A percentile compares a stretch with the other conserved stretches of the same genome.
Conservation (phyloP, 2,329 filamentous ascomycete genomes). For the Fusarium sp. region DNA sequence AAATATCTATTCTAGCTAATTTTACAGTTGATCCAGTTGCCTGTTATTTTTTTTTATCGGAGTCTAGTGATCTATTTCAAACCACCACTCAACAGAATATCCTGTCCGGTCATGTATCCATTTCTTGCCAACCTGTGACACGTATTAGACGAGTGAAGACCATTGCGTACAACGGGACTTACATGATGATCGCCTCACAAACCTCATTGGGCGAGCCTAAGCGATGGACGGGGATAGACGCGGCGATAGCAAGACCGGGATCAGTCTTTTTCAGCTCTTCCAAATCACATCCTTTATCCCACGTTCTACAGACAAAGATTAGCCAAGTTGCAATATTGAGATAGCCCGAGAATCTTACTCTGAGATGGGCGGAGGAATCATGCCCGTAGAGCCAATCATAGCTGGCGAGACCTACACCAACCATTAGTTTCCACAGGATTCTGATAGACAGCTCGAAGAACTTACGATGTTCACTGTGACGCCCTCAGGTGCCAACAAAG, state of each 20-base stretch:
- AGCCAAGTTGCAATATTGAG: neutral
- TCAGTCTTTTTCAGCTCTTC: constrained; percentile 47
- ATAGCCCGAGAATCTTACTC: constrained; percentile 28
- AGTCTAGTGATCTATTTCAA: constrained; percentile 2
- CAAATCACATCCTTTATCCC: constrained; percentile 47
- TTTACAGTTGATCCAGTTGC: neutral
- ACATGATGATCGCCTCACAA: constrained; percentile 51
- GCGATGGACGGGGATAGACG: constrained; percentile 50
- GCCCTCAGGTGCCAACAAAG: constrained; percentile 48
- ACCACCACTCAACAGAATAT: constrained; percentile 15
- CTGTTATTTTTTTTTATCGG: neutral
- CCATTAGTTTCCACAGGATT: neutral
- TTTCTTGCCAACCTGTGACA: constrained; percentile 10
- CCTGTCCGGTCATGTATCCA: constrained; percentile 27
- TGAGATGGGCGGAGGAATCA: constrained; percentile 50
- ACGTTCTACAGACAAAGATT: constrained; percentile 40
- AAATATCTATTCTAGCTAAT: neutral
- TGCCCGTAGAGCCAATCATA: constrained; percentile 53
- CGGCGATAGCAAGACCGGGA: constrained; percentile 51
- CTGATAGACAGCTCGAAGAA: fast-evolving
- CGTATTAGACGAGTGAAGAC: neutral
- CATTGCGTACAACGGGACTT: constrained; percentile 4
- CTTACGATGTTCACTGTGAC: constrained; percentile 52
- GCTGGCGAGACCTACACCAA: constrained; percentile 48
- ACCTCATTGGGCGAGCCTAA: constrained; percentile 52